phyloP scores from a whole-genome alignment of 345 rosid genomes.

The Eutrema yunnanense region DNA sequence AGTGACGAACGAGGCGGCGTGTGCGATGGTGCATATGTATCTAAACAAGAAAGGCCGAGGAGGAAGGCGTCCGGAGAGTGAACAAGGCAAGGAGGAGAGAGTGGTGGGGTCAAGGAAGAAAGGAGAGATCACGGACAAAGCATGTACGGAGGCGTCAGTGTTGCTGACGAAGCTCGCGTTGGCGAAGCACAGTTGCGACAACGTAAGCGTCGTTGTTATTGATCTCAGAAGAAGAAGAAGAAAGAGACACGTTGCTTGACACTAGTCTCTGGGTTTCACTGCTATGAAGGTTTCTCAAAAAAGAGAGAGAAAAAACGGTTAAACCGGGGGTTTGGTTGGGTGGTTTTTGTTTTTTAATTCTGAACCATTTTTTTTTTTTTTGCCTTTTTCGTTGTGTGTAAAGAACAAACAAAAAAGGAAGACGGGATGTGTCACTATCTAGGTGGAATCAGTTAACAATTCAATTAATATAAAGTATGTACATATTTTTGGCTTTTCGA shows the following conservation, averaged over 20 bases:
- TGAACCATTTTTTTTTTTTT: background rate
- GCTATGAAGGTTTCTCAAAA: background rate
- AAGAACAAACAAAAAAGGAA: background rate
- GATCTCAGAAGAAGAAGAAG: conserved; percentile 48
- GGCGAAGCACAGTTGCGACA: conserved; percentile 71
- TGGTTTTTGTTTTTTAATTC: background rate
- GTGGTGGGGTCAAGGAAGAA: conserved; percentile 20
- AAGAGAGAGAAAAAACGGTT: background rate
- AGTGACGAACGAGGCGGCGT: conserved; percentile 73
- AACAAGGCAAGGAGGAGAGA: conserved; percentile 5
- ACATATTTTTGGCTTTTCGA: background rate
- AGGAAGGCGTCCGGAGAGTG: background rate
- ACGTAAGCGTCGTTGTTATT: conserved; percentile 80
- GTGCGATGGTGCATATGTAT: conserved; percentile 67
- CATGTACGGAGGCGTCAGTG: conserved; percentile 65
- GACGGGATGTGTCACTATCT: conserved; percentile 5
- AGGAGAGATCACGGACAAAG: conserved; percentile 43
- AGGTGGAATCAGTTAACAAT: conserved; percentile 14
- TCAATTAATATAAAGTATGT: conserved; percentile 13
- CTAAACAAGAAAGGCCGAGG: conserved; percentile 19
- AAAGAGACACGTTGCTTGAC: conserved; percentile 28
- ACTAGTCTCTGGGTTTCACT: conserved; percentile 17
- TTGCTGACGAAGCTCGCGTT: conserved; percentile 70
- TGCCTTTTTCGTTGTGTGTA: background rate
- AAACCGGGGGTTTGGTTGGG: background rate